A percentile compares a stretch with the other conserved stretches of the same genome.
Conservation (phyloP, 371 early-diverging fungal genomes). For the Apophysomyces ossiformis region DNA sequence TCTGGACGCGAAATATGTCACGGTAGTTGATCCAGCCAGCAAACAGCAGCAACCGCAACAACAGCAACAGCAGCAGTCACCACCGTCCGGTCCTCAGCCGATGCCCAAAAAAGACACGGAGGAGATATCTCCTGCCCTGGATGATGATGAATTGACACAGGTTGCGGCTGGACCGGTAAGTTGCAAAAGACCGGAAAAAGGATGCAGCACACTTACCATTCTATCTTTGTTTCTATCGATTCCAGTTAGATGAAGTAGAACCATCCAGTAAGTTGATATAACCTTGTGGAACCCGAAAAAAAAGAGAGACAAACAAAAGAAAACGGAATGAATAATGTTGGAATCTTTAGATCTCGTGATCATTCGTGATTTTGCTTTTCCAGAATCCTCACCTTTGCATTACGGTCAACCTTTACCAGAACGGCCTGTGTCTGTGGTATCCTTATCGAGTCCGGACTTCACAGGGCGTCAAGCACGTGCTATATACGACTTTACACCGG, state of each 20-base stretch:
- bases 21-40: not conserved
- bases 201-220: not conserved
- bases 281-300: too few species aligned
- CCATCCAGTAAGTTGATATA: not conserved
- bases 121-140: not conserved
- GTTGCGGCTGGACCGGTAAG: slow-evolving; percentile 21
- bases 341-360: slow-evolving; percentile 18
- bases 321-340: slow-evolving; percentile 2
- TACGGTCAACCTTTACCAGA: slow-evolving; percentile 47
- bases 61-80: slow-evolving; percentile 5
- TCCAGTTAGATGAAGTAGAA: not conserved
- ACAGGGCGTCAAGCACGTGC: slow-evolving; percentile 61
- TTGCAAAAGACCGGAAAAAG: not conserved
- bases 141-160: slow-evolving; percentile 1
- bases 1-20: slow-evolving; percentile 6
- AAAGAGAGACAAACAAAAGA: not conserved
- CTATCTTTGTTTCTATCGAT: not conserved
- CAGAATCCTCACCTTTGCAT: slow-evolving; percentile 60
- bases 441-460: slow-evolving; percentile 40
- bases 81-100: not conserved
- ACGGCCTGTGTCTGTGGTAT: slow-evolving; percentile 19
- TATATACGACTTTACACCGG: slow-evolving; percentile 78
- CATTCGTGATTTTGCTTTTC: slow-evolving; percentile 74
- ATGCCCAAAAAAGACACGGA: not conserved
- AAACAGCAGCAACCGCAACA: not conserved